Evolutionary conservation across 2,329 filamentous ascomycete species (phyloP), one percentile per base, ranked within the genome.

Genomic region (Cladophialophora immunda): DNA sequence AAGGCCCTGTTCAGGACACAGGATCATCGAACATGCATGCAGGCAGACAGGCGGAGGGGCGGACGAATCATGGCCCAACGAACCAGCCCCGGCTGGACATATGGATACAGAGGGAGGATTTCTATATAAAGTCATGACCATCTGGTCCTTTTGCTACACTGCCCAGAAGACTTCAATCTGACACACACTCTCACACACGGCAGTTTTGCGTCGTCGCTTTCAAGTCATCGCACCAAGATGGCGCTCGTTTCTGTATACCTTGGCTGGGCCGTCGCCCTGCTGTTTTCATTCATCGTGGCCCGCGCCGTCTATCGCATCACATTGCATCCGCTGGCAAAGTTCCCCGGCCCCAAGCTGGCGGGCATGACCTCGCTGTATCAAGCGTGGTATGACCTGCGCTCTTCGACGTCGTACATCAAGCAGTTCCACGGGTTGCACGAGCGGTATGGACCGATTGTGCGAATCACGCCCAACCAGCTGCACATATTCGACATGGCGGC

Each of bases 341-440:
- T 78, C 53, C 78, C 77, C 1, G 78, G 78, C 6, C 77, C 78
- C 0, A 76, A 72, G 53, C 54, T 79, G 17, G 77, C 76, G n/a
- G 72, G 70, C 7, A 29, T 74, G 8, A 75, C 72, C 19, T 70
- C 67, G 29, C 67, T 65, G 58, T 75, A 76, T 65, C 74, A 76
- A 41, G 71, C 72, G 32, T 61, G 50, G 56, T 65, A 47, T 60
- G 63, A 65, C 38, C 27, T 65, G 17, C 45, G 56, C 7, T 36
- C 63, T 4, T 38, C 19, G 9, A 60, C 30, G 47, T 65, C 63
- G 19, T 65, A 65, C 38, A 59, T 65, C 56, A 59, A 59, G 13
- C 22, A 54, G 27, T 60, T 65, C 22, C 45, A 34, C 3, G 50
- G 6, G 6, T 53, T 65, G 15, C 66, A 68, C 22, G 45, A 62